Evolutionary conservation across 805 yeast species (phyloP).

Genomic region (Saccharomycopsis selenospora): DNA sequence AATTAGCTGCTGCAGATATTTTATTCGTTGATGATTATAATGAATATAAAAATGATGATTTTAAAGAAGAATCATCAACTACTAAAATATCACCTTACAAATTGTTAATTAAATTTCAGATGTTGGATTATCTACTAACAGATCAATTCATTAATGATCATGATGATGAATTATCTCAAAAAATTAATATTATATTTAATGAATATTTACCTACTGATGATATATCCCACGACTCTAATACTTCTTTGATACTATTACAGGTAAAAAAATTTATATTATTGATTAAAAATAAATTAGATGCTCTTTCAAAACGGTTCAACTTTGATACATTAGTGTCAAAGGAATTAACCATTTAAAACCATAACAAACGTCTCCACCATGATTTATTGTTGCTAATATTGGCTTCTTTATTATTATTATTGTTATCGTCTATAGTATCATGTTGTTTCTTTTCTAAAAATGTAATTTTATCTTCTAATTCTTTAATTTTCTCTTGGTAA

Average conservation of each 20-base stretch:
- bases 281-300: conserved; percentile 4
- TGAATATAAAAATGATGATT: neutral
- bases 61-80: neutral
- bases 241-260: conserved; percentile 6
- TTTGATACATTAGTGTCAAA: conserved; percentile 2
- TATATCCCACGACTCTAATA: conserved; percentile 8
- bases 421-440: neutral
- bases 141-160: neutral
- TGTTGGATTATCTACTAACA: neutral
- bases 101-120: neutral
- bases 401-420: conserved; percentile 11
- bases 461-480: conserved; percentile 8
- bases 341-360: conserved; percentile 4
- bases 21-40: neutral
- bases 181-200: conserved; percentile 1
- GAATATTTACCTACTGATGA: conserved; percentile 7
- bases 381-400: neutral
- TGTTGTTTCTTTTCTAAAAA: neutral
- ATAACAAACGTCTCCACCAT: conserved; percentile 14
- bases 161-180: neutral
- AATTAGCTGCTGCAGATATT: neutral
- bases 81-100: neutral
- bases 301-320: neutral
- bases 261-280: conserved; percentile 5
- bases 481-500: conserved; percentile 23